Evolutionary conservation across 768 basidiomycete species (phyloP).

Genomic region (Russula brevipes): DNA sequence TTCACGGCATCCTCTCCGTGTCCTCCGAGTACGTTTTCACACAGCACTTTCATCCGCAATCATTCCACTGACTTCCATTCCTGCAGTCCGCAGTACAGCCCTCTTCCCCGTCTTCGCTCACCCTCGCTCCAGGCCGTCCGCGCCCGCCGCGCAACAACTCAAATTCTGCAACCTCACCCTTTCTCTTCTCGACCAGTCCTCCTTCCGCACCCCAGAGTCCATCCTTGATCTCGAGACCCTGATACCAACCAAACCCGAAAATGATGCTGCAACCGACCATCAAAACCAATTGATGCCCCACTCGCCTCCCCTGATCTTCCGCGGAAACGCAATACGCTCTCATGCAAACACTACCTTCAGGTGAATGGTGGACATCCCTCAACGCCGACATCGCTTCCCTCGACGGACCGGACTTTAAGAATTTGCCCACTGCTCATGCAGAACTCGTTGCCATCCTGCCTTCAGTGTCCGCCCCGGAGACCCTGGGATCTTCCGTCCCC

Average conservation of each 20-base stretch:
- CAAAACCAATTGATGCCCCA: conserved; percentile 31
- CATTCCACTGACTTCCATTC: conserved; percentile 16
- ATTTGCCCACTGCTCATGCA: conserved; percentile 58
- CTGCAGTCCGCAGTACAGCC: conserved; percentile 57
- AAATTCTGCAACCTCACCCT: conserved; percentile 71
- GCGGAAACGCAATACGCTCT: conserved; percentile 61
- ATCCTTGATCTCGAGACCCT: conserved; percentile 45
- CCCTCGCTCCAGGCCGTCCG: conserved; percentile 57
- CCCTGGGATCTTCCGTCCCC: conserved; percentile 31
- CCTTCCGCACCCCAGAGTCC: conserved; percentile 43
- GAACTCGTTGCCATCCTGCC: conserved; percentile 74
- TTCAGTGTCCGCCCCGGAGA: conserved; percentile 39
- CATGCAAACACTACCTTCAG: conserved; percentile 70
- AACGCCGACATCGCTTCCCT: conserved; percentile 41
- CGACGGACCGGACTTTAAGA: conserved; percentile 41
- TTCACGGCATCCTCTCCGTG: conserved; percentile 47
- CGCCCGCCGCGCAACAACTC: conserved; percentile 62
- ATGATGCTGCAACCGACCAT: conserved; percentile 29
- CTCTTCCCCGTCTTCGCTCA: conserved; percentile 65
- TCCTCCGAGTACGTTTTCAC: conserved; percentile 48
- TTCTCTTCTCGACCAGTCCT: conserved; percentile 67
- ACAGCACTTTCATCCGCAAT: not conserved
- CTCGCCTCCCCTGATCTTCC: conserved; percentile 23
- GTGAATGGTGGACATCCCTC: conserved; percentile 76
- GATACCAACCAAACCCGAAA: conserved; percentile 31